Base-by-base conservation (phyloP, 805 yeast genomes). In the Clavispora fructus region DNA sequence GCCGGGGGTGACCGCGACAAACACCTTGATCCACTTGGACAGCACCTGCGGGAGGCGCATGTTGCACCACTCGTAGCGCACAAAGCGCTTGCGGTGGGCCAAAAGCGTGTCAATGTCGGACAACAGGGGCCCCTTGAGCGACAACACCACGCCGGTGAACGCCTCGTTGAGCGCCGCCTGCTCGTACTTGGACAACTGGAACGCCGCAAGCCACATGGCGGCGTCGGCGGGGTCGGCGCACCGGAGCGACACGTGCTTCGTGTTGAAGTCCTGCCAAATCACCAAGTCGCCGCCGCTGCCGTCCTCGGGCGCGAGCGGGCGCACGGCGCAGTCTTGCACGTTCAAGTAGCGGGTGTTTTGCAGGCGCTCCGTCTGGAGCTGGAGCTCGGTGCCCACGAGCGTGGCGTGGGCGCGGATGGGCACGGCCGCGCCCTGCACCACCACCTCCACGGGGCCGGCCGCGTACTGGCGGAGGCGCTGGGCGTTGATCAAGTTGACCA, bases 391-490 rank as follows among this genome's bases (percentile, higher is more conserved):
- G 19, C 88, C 88, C 13, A 77, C 66, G 41, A 77, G 57, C 52
- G 68, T 60, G 27, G 72, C 67, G 45, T 67, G 67, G 13, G 65
- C 67, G 43, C 25, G 13, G 17, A 33, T 33, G 13, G 60, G 57
- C 19, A 56, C 55, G 25, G 49, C 51, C 37, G 62, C 62, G 29
- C 55, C 60, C 33, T 48, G 47, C 7, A 51, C 49, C 17, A 55
- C 46, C 19, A 62, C 66, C 63, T 55, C 59, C 71, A 75, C 56
- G 4, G 65, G 64, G 17, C 87, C 85, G 43, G 73, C 78, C 39
- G 69, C 72, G 61, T 88, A 87, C 7, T 78, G 71, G 41, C 95
- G 73, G 23, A 80, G 73, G 50, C 80, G 79, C 58, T 88, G 95
- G 16, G 90, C 82, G 40, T 78, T 77, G 45, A 86, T 70, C 52